Percentiles rank a stretch among this genome's conserved stretches.
Evolutionary conservation across 1,139 yeast genomes (phyloP).

Genomic region (Pichia sp.): DNA sequence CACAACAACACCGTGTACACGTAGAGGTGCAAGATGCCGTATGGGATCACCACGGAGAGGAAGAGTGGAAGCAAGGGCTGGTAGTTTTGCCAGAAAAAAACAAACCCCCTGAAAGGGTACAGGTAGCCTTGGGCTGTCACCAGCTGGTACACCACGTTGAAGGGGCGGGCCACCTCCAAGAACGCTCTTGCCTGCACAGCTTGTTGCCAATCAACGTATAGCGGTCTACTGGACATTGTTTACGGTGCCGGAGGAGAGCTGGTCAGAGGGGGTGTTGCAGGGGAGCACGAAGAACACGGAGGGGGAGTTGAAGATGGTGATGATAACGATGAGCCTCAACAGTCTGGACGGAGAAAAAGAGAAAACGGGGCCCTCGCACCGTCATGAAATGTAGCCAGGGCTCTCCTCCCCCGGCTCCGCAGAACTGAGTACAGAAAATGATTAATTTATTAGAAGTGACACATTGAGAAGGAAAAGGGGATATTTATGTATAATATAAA

Average conservation of each 20-base stretch:
- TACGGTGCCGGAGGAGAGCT: neutral
- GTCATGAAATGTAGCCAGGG: neutral
- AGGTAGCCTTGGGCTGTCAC: conserved; percentile 17
- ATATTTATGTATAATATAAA: neutral
- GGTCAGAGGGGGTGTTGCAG: neutral
- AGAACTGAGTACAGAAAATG: conserved; percentile 7
- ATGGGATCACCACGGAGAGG: conserved; percentile 24
- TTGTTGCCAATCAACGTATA: conserved; percentile 14
- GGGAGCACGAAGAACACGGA: neutral
- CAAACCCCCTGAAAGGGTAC: conserved; percentile 27
- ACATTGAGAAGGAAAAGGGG: conserved; percentile 3
- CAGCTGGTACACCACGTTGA: conserved; percentile 18
- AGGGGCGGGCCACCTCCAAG: conserved; percentile 24
- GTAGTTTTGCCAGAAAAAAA: conserved; percentile 22
- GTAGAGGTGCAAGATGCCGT: conserved; percentile 20
- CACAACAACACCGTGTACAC: conserved; percentile 20
- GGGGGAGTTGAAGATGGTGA: neutral
- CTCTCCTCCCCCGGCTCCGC: neutral
- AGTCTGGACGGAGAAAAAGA: neutral
- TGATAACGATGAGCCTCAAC: neutral
- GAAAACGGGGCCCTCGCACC: neutral
- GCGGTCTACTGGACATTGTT: neutral
- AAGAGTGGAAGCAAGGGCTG: conserved; percentile 26
- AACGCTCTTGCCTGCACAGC: conserved; percentile 22
- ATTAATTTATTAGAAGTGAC: conserved; percentile 14